Evolutionary conservation across 352 stramenopile species (phyloP), one percentile per base, ranked within the genome.

Genomic region (Phytophthora syringae): DNA sequence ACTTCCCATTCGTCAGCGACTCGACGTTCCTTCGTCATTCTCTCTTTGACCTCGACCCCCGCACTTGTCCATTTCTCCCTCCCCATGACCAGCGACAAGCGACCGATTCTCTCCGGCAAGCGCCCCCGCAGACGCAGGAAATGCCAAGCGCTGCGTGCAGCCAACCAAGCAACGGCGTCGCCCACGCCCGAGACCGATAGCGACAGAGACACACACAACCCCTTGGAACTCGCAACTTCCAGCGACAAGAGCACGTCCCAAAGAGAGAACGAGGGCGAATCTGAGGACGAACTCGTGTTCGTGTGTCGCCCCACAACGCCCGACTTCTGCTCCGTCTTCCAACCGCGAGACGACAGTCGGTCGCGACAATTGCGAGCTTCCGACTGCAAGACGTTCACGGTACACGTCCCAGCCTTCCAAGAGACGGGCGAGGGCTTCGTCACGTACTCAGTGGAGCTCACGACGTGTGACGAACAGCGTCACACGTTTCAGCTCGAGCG

Each of bases 201-300:
- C 45, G 66, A 79, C 11, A 60, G 67, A 18, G 56, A 73, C n/a
- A 63, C 68, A 18, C 52, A 34, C n/a, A 52, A 67, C 25, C 39
- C 55, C 11, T 34, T 48, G 15, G 56, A 58, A 58, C 42, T 60
- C 27, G 28, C 16, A 18, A 34, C 66, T n/a, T n/a, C n/a, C n/a
- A 66, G 58, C 44, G 54, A 64, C 27, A 76, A 74, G 25, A 55
- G 27, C 32, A 49, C 60, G 25, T 64, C 69, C 15, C 66, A 77
- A 13, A 76, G 64, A 24, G 73, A 77, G 11, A 62, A 77, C 13
- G 64, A n/a, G n/a, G n/a, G n/a, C n/a, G n/a, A n/a, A n/a, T n/a
- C 88, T 2, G 81, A 93, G n/a, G 71, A 85, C 21, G 79, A 86
- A 28, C 55, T 94, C n/a, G 86, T 93, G 18, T 75, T 94, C 48